phyloP scores from a whole-genome alignment of 148 eudicot species.

The Agrostemma githago region DNA sequence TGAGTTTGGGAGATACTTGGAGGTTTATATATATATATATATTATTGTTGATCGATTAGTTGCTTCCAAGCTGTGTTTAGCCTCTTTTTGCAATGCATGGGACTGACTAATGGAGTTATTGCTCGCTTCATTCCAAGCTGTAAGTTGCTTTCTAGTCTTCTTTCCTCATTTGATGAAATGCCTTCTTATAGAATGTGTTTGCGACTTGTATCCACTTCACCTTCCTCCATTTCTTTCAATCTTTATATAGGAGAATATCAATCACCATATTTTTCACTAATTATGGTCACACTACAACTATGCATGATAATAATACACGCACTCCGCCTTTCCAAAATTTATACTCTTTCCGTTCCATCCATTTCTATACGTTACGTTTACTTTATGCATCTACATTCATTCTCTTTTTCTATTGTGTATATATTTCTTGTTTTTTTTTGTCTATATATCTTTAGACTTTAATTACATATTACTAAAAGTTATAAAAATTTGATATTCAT shows the following conservation, averaged over 20 bases:
- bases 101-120: background rate
- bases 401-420: too few relatives aligned
- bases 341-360: too few relatives aligned
- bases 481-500: too few relatives aligned
- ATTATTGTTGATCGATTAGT: background rate
- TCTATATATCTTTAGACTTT: too few relatives aligned
- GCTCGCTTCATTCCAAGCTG: background rate
- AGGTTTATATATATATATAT: background rate
- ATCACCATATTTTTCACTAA: background rate
- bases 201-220: background rate
- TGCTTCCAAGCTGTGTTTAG: background rate
- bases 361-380: too few relatives aligned
- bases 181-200: background rate
- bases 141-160: background rate
- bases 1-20: conserved; percentile 20
- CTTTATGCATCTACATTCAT: too few relatives aligned
- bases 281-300: too few relatives aligned
- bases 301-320: too few relatives aligned
- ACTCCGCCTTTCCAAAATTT: too few relatives aligned
- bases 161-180: background rate
- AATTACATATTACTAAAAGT: too few relatives aligned
- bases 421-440: too few relatives aligned
- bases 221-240: background rate
- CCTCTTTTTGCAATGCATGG: background rate
- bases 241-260: background rate